phyloP scores from a whole-genome alignment of 495 filamentous ascomycete genomes.

The Amniculicola lignicola region DNA sequence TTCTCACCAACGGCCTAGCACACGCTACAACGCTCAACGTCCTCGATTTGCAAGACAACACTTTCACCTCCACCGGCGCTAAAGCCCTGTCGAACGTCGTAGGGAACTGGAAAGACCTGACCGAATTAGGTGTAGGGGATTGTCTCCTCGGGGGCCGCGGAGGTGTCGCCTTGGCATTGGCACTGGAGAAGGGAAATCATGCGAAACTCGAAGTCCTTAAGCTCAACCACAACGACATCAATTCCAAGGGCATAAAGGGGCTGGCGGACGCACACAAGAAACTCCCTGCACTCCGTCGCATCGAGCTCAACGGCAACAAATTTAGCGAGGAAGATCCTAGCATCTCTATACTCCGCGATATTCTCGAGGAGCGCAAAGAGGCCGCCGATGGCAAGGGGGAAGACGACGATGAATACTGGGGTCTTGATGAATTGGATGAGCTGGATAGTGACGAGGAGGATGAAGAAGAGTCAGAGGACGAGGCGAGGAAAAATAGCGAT shows the following conservation, averaged over 20 bases:
- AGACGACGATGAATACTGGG: conserved; percentile 64
- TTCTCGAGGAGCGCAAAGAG: conserved; percentile 55
- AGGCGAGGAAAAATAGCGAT: conserved; percentile 52
- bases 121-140: conserved; percentile 86
- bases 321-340: conserved; percentile 80
- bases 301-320: conserved; percentile 95
- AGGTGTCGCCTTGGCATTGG: conserved; percentile 65
- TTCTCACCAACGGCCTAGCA: conserved; percentile 73
- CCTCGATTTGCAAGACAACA: conserved; percentile 95
- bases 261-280: conserved; percentile 59
- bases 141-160: conserved; percentile 80
- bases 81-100: conserved; percentile 72
- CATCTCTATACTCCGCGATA: conserved; percentile 51
- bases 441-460: conserved; percentile 66
- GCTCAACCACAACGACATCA: conserved; percentile 94
- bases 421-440: conserved; percentile 78
- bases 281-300: conserved; percentile 70
- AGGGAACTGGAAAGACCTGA: conserved; percentile 67
- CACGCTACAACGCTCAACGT: conserved; percentile 62
- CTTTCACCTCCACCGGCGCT: conserved; percentile 80
- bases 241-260: conserved; percentile 63
- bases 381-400: conserved; percentile 60
- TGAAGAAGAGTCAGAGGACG: conserved; percentile 59
- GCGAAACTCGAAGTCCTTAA: conserved; percentile 71
- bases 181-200: conserved; percentile 72